Conservation (phyloP, 139 green algal species). For the Closterium sp. region DNA sequence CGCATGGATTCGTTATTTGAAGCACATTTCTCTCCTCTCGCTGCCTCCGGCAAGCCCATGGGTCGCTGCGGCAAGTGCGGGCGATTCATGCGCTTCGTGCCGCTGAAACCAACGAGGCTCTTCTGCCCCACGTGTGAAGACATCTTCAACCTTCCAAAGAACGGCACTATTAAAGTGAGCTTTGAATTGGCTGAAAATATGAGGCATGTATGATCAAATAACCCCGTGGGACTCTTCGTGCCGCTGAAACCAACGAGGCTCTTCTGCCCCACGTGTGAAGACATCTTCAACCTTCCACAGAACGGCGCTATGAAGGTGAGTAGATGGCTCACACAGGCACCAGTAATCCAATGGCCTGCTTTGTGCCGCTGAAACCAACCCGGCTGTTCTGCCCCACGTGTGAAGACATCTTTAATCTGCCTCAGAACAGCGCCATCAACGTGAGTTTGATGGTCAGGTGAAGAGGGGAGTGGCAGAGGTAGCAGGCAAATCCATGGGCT, state of each 20-base stretch:
- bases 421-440: constrained; percentile 64
- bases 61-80: constrained; percentile 82
- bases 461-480: too few species aligned
- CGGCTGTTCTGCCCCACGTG: background rate
- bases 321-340: too few species aligned
- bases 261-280: constrained; percentile 84
- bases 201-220: constrained; percentile 70
- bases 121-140: constrained; percentile 89
- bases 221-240: constrained; percentile 74
- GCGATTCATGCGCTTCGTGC: constrained; percentile 84
- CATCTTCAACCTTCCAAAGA: constrained; percentile 77
- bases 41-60: constrained; percentile 62
- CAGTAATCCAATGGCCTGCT: too few species aligned
- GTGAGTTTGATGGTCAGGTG: too few species aligned
- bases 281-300: constrained; percentile 74
- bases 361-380: background rate
- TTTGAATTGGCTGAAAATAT: constrained; percentile 69
- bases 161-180: constrained; percentile 49
- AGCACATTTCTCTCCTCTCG: constrained; percentile 78
- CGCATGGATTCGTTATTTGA: constrained; percentile 92
- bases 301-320: too few species aligned
- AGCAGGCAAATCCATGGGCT: constrained; percentile 74
- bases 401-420: constrained; percentile 65
- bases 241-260: constrained; percentile 69
- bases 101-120: constrained; percentile 69